Evolutionary conservation across 1,139 yeast genomes (phyloP).

Genomic region (Nakaseomyces bracarensis): DNA sequence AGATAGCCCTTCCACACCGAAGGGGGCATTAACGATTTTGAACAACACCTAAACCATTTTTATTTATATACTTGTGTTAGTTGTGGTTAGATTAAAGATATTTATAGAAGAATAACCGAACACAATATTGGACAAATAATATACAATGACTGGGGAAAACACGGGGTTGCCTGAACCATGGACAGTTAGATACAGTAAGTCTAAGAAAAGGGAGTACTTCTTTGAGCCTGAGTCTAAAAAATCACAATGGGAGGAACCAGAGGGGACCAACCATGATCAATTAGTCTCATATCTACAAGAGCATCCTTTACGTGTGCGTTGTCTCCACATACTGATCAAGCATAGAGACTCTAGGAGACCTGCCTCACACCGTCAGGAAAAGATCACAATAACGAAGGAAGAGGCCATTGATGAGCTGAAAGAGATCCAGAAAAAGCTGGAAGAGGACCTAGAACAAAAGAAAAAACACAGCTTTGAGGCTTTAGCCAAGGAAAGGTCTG

Average conservation of each 20-base stretch:
- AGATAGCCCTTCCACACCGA: too few species aligned
- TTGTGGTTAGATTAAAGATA: too few species aligned
- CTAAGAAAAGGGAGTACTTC: slow-evolving; percentile 79
- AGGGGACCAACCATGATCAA: slow-evolving; percentile 60
- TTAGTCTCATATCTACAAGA: slow-evolving; percentile 48
- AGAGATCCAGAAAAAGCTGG: slow-evolving; percentile 52
- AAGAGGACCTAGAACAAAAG: slow-evolving; percentile 43
- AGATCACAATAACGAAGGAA: slow-evolving; percentile 69
- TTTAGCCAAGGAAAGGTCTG: slow-evolving; percentile 76
- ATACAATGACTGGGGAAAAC: slow-evolving; percentile 1
- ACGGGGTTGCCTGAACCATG: slow-evolving; percentile 83
- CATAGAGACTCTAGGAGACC: slow-evolving; percentile 83
- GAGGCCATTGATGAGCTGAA: slow-evolving; percentile 67
- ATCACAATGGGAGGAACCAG: slow-evolving; percentile 90
- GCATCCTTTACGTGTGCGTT: slow-evolving; percentile 55
- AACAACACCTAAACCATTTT: too few species aligned
- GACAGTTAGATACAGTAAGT: slow-evolving; percentile 70
- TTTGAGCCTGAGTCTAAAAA: slow-evolving; percentile 61
- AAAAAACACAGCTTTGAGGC: slow-evolving; percentile 46
- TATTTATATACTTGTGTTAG: too few species aligned
- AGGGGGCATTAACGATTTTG: too few species aligned
- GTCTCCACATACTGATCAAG: slow-evolving; percentile 71
- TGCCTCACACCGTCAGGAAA: slow-evolving; percentile 77
- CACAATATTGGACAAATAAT: background rate
- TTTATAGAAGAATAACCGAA: too few species aligned